Evolutionary conservation across 2,329 filamentous ascomycete genomes (phyloP).

Genomic region (Triangularia setosa): DNA sequence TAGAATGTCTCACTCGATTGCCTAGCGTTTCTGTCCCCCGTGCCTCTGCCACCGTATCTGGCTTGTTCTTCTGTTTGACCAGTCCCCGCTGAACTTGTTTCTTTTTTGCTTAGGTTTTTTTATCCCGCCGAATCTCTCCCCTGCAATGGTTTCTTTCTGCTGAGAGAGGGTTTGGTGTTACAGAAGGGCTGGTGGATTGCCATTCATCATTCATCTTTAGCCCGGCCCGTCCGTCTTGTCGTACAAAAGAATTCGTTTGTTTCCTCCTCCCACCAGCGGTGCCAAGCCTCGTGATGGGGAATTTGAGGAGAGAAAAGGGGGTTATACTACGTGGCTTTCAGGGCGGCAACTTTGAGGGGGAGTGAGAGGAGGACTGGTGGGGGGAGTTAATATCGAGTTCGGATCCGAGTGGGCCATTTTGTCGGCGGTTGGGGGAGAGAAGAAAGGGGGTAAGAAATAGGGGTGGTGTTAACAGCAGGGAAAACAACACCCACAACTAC

Average conservation of each 20-base stretch:
- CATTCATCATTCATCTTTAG: not conserved
- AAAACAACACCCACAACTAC: not conserved
- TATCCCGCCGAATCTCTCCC: not conserved
- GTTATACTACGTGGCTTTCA: not conserved
- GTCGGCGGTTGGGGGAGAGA: not conserved
- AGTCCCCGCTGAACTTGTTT: not conserved
- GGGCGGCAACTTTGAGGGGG: not conserved
- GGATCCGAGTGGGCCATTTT: not conserved
- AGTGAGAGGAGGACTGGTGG: not conserved
- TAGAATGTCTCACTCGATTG: not conserved
- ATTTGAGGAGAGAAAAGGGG: not conserved
- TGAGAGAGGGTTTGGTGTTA: not conserved
- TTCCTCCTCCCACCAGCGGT: not conserved
- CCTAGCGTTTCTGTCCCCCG: not conserved
- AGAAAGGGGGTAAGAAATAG: not conserved
- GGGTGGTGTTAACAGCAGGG: not conserved
- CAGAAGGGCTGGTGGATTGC: not conserved
- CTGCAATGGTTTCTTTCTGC: not conserved
- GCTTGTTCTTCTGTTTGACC: not conserved
- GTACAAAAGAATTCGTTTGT: not conserved
- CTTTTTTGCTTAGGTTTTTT: not conserved
- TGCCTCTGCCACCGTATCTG: not conserved
- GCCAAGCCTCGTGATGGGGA: not conserved
- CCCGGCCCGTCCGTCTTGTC: not conserved
- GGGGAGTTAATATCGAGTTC: not conserved